A percentile compares a stretch with the other conserved stretches of the same genome.
Conservation (phyloP, 768 basidiomycete species). For the Suillus ampliporus region DNA sequence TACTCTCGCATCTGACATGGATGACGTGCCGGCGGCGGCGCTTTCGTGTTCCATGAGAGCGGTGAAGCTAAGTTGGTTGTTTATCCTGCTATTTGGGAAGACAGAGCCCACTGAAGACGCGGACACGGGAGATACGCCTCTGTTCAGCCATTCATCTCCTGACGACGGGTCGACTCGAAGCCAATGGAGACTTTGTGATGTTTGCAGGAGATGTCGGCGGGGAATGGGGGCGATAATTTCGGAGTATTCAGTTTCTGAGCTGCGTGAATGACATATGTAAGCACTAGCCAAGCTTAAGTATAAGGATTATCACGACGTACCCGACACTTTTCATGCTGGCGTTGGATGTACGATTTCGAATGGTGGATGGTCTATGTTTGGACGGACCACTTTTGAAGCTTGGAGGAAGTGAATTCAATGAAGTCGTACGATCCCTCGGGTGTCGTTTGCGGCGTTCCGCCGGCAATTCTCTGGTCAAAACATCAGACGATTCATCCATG, state of each 20-base stretch:
- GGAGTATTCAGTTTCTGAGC: conserved; percentile 35
- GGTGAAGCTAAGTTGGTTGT: conserved; percentile 46
- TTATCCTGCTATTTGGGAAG: conserved; percentile 25
- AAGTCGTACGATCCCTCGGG: conserved; percentile 18
- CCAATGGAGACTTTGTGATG: conserved; percentile 65
- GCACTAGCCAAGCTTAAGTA: not conserved
- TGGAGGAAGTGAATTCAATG: conserved; percentile 23
- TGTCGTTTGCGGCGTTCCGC: conserved; percentile 6
- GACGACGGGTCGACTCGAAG: conserved; percentile 49
- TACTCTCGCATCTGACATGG: conserved; percentile 19
- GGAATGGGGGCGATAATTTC: conserved; percentile 70
- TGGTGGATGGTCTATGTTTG: conserved; percentile 14
- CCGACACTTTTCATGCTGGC: conserved; percentile 18
- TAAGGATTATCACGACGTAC: conserved; percentile 22
- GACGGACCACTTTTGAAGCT: conserved; percentile 6
- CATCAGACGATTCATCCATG: conserved; percentile 8
- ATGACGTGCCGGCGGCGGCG: conserved; percentile 14
- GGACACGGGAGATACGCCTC: conserved; percentile 39
- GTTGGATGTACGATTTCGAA: conserved; percentile 23
- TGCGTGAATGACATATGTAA: conserved; percentile 9
- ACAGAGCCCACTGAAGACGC: conserved; percentile 34
- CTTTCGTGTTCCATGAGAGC: conserved; percentile 45
- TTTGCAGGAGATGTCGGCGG: conserved; percentile 68
- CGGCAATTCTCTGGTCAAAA: not conserved
- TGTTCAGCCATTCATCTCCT: conserved; percentile 48